These are phyloP conservation scores for Phytophthora ohioensis DNA, from an alignment of 352 stramenopile genomes.

Conservation along the genomic window DNA sequence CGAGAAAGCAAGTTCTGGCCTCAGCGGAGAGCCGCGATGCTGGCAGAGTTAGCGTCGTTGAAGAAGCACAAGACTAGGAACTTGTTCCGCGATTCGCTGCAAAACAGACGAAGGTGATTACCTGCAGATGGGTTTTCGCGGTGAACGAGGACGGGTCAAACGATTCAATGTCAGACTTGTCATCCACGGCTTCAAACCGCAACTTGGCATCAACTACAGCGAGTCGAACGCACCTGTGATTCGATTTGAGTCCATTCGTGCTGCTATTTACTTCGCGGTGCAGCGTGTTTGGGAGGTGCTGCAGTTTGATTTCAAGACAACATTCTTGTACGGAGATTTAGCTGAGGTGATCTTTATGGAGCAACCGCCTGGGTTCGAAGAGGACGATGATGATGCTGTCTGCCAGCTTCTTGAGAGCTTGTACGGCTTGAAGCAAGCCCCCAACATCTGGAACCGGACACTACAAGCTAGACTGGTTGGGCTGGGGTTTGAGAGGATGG, in stretches of 20 bases:
- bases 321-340: constrained; percentile 16
- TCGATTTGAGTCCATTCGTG: constrained; percentile 20
- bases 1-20: constrained; percentile 3
- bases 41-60: background rate
- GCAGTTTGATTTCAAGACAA: constrained; percentile 22
- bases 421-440: constrained; percentile 21
- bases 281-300: constrained; percentile 8
- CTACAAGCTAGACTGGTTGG: too few species aligned
- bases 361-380: constrained; percentile 3
- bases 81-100: background rate
- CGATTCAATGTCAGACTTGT: constrained; percentile 6
- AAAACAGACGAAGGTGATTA: constrained; percentile 8
- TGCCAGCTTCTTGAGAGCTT: constrained; percentile 7
- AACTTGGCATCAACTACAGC: constrained; percentile 21
- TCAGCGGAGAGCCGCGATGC: constrained; percentile 11
- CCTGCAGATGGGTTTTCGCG: constrained; percentile 6
- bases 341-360: constrained; percentile 24
- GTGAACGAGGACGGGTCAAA: constrained; percentile 16
- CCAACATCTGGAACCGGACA: constrained; percentile 18
- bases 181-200: constrained; percentile 20
- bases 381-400: background rate
- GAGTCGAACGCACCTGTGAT: constrained; percentile 26
- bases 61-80: constrained; percentile 8
- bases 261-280: constrained; percentile 6
- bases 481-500: background rate